These are phyloP conservation scores for Schizophyllum amplum DNA, from an alignment of 1,284 basidiomycete genomes.

Conservation along the genomic window DNA sequence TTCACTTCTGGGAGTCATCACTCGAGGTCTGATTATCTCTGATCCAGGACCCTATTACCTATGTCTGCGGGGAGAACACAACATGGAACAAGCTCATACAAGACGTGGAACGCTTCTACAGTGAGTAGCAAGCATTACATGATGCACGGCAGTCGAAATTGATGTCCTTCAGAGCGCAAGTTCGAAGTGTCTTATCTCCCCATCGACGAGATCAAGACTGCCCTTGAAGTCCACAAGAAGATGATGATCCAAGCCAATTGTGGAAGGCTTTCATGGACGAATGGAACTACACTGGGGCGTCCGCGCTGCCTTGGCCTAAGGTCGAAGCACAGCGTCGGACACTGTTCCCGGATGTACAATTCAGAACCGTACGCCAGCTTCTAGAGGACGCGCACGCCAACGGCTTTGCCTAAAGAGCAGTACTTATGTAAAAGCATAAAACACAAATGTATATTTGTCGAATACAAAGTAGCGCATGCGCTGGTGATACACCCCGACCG, in stretches of 20 bases:
- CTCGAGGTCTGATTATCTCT: neutral
- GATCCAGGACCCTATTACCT: constrained; percentile 1
- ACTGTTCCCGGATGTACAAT: constrained; percentile 3
- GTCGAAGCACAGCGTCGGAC: neutral
- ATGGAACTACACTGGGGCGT: constrained; percentile 5
- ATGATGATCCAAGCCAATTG: constrained; percentile 3
- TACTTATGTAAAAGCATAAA: too few species aligned
- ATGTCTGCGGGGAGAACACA: constrained; percentile 3
- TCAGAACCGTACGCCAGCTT: constrained; percentile 5
- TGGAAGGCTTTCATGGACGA: constrained; percentile 7
- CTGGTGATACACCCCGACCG: too few species aligned
- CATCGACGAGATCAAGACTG: neutral
- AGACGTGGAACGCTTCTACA: constrained; percentile 5
- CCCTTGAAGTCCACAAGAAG: constrained; percentile 1
- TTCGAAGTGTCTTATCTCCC: neutral
- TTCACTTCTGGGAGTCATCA: too few species aligned
- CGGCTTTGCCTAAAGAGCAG: constrained; percentile 2
- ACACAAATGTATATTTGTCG: too few species aligned
- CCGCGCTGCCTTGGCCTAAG: constrained; percentile 1
- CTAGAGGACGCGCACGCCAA: constrained; percentile 2
- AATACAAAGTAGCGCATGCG: too few species aligned
- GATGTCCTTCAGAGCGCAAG: too few species aligned
- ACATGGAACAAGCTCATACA: constrained; percentile 5
- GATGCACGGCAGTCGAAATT: too few species aligned
- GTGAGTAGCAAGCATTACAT: neutral